phyloP scores from a whole-genome alignment of 768 basidiomycete species.

The Strobilomyces confusus region DNA sequence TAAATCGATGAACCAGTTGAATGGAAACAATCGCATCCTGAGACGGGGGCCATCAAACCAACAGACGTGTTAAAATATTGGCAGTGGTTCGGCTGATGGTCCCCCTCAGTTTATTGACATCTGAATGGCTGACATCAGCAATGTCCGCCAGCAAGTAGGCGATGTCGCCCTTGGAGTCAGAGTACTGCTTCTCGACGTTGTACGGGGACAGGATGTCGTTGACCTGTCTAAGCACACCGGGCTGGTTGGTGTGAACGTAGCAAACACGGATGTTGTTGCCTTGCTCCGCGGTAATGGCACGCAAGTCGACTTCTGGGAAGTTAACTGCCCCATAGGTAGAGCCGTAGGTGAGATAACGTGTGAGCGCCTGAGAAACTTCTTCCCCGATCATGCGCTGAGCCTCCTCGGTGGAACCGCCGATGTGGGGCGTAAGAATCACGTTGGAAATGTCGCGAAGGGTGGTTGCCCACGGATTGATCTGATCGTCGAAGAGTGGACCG shows the following conservation, averaged over 20 bases:
- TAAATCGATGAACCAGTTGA: constrained; percentile 44
- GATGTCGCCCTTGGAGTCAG: constrained; percentile 91
- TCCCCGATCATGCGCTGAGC: constrained; percentile 97
- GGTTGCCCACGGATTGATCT: constrained; percentile 81
- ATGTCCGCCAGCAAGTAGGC: constrained; percentile 99
- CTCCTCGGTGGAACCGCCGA: constrained; percentile 98
- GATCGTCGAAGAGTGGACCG: constrained; percentile 84
- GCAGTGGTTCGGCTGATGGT: constrained; percentile 73
- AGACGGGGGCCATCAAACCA: constrained; percentile 44
- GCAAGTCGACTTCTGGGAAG: constrained; percentile 97
- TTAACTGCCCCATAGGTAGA: constrained; percentile 92
- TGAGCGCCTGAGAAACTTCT: constrained; percentile 82
- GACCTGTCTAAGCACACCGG: constrained; percentile 91
- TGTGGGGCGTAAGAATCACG: constrained; percentile 96
- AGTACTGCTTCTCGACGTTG: constrained; percentile 99
- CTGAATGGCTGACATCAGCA: constrained; percentile 76
- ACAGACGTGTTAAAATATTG: constrained; percentile 86
- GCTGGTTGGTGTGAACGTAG: constrained; percentile 93
- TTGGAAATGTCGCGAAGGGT: constrained; percentile 75
- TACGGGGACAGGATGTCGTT: constrained; percentile 92
- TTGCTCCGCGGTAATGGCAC: constrained; percentile 84
- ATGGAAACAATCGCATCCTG: constrained; percentile 31
- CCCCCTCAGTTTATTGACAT: constrained; percentile 75
- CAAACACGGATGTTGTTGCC: constrained; percentile 82
- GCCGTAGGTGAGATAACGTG: constrained; percentile 89